Evolutionary conservation across 306 rosid species (phyloP), one percentile per base, ranked within the genome.

Genomic region (Pachyrhizus erosus): DNA sequence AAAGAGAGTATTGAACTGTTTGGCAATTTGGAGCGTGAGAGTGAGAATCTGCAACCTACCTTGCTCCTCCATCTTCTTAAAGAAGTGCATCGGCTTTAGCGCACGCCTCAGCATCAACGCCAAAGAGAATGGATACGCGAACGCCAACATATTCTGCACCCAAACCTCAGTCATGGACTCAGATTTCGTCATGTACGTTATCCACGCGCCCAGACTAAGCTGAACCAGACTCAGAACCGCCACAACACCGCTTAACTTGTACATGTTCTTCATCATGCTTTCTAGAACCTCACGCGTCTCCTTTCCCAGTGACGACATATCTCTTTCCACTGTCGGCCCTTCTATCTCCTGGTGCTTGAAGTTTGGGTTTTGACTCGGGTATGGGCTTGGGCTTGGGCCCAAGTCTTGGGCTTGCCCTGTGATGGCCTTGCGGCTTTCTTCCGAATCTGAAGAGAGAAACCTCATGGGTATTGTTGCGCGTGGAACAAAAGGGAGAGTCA

Each of bases 341-440:
- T 96, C 98, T 18, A 96, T 96, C 29, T 96, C 99, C 71, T 93
- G 99, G 86, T 93, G 99, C 89, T 92, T 91, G 86, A 95, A 93
- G 13, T 87, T 48, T 0, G 89, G 91, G 83, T 87, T 90, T 85
- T 87, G 86, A 42, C 92, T 89, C 1, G 92, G 97, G 85, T 76
- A 88, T 7, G 88, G 83, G 39, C 40, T 88, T 10, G 88, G 80
- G 70, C 0, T 20, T 27, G 60, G 48, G 23, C 42, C 3, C 10
- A 23, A 23, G 43, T 24, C 2, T 7, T 20, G 49, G 6, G n/a
- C n/a, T n/a, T n/a, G n/a, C n/a, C 23, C 3, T 39, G 74, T 18
- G 1, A 82, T 12, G 86, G 42, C n/a, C 29, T n/a, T 67, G 12
- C 3, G 2, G 67, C 84, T 69, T 15, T 88, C 88, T 2, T 87